Percentiles rank a stretch among this genome's conserved stretches.
These are phyloP conservation scores for Terfezia claveryi DNA, from an alignment of 495 filamentous ascomycete species.

Conservation along the genomic window DNA sequence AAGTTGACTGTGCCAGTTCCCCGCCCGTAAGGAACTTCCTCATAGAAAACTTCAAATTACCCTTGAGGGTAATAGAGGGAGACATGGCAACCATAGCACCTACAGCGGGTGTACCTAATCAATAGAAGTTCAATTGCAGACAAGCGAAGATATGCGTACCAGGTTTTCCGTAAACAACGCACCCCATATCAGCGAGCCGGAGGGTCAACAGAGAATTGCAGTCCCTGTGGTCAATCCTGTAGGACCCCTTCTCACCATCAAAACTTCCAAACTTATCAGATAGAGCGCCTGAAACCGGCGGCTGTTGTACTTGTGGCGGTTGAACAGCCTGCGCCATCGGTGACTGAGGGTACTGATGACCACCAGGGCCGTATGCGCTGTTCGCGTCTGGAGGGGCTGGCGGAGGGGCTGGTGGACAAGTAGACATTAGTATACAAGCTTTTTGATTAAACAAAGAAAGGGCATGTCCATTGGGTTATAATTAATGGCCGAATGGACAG, in stretches of 20 bases:
- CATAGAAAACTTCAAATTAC: constrained; percentile 53
- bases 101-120: constrained; percentile 11
- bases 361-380: neutral
- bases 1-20: constrained; percentile 59
- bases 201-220: constrained; percentile 74
- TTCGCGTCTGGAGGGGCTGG: constrained; percentile 3
- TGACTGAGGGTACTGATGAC: constrained; percentile 5
- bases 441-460: neutral
- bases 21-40: constrained; percentile 70
- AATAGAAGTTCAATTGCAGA: neutral
- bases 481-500: constrained; percentile 2
- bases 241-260: constrained; percentile 59
- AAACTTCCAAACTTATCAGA: constrained; percentile 78
- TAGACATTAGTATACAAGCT: neutral
- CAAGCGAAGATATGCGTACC: constrained; percentile 26
- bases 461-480: constrained; percentile 22
- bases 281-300: constrained; percentile 24
- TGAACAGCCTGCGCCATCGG: neutral
- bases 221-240: constrained; percentile 80
- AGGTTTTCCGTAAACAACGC: constrained; percentile 59
- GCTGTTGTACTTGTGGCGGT: constrained; percentile 15
- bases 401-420: too few relatives aligned
- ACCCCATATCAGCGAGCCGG: constrained; percentile 62
- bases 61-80: constrained; percentile 60
- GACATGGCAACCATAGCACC: constrained; percentile 92